Evolutionary conservation across 257 asterid genomes (phyloP).

Genomic region (Solanum paucissectum): DNA sequence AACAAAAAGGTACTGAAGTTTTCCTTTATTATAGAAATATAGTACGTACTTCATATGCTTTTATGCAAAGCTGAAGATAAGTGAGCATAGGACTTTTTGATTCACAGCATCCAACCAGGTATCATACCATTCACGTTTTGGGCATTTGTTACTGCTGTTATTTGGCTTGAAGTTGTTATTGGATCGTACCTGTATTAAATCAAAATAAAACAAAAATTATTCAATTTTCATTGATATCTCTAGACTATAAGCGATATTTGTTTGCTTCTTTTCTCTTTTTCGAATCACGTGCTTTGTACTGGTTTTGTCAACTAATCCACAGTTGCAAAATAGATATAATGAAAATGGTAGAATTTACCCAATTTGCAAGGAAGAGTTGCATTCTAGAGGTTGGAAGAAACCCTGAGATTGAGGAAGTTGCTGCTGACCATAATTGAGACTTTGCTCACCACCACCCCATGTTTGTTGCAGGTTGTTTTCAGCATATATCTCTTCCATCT

Average conservation of each 20-base stretch:
- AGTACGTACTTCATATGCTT: background rate
- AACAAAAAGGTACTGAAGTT: background rate
- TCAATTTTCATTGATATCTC: background rate
- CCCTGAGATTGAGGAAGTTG: constrained; percentile 68
- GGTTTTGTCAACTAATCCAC: background rate
- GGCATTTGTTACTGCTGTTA: constrained; percentile 51
- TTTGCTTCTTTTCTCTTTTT: background rate
- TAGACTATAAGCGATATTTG: background rate
- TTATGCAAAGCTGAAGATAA: background rate
- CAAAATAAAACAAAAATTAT: background rate
- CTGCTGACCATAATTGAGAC: constrained; percentile 42
- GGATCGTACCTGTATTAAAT: constrained; percentile 43
- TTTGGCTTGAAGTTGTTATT: constrained; percentile 51
- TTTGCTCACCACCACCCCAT: constrained; percentile 64
- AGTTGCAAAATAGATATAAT: background rate
- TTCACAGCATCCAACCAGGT: constrained; percentile 93
- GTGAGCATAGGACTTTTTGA: background rate
- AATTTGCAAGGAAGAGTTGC: constrained; percentile 72
- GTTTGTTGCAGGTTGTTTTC: constrained; percentile 60
- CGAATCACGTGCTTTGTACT: background rate
- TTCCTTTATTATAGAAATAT: background rate
- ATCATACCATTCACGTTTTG: constrained; percentile 53
- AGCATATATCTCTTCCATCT: constrained; percentile 79
- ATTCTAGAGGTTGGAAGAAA: constrained; percentile 76
- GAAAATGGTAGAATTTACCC: constrained; percentile 32